Conservation (phyloP, 495 filamentous ascomycete species). For the Xylaria sp. region DNA sequence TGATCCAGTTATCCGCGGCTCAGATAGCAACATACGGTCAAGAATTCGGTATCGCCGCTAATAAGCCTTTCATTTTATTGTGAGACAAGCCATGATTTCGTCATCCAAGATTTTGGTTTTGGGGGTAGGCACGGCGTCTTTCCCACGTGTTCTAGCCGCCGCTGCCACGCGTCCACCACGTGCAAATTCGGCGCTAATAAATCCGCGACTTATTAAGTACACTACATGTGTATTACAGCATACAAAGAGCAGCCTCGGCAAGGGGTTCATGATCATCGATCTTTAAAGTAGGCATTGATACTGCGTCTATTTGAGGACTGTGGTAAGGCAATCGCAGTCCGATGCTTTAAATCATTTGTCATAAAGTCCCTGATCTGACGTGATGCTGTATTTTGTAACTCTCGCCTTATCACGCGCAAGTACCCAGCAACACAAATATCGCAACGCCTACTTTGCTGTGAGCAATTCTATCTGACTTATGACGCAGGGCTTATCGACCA, state of each 20-base stretch:
- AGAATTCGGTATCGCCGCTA: neutral
- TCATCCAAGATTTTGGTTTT: neutral
- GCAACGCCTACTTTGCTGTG: neutral
- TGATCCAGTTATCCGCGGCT: neutral
- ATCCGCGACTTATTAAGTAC: conserved; percentile 2
- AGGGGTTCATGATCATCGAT: neutral
- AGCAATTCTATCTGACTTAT: neutral
- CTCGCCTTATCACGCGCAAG: neutral
- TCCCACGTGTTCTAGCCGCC: conserved; percentile 26
- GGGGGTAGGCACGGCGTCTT: conserved; percentile 5
- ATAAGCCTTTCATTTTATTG: conserved; percentile 17
- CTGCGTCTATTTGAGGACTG: neutral
- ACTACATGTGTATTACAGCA: neutral
- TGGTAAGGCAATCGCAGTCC: neutral
- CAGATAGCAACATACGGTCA: neutral
- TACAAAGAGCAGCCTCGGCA: neutral
- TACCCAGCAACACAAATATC: neutral
- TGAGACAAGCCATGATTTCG: conserved; percentile 17
- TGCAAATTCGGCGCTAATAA: conserved; percentile 16
- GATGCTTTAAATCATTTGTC: conserved; percentile 11
- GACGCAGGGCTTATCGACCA: neutral
- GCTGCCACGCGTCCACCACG: conserved; percentile 24
- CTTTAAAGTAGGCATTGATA: neutral
- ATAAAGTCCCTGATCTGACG: neutral
- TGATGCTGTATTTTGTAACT: neutral